Evolutionary conservation across 805 yeast species (phyloP).

Genomic region (Myxozyma kluyveri): DNA sequence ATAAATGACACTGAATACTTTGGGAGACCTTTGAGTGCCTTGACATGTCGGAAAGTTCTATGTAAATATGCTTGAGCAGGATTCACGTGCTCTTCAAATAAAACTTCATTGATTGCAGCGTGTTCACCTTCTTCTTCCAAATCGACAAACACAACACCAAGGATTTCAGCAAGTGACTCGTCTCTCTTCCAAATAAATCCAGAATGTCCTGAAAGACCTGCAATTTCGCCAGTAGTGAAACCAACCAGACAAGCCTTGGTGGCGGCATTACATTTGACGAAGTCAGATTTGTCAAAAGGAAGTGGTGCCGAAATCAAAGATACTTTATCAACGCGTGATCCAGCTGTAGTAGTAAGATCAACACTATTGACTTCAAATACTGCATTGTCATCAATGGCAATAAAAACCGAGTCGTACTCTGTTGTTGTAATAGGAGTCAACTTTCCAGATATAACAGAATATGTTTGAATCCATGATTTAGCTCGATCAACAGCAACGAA

Average conservation of each 20-base stretch:
- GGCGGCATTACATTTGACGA: constrained; percentile 9
- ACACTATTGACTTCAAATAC: neutral
- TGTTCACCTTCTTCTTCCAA: constrained; percentile 31
- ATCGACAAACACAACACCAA: constrained; percentile 34
- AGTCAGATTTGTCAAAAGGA: neutral
- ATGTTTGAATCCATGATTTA: neutral
- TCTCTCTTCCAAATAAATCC: constrained; percentile 33
- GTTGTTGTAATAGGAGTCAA: neutral
- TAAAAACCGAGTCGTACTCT: neutral
- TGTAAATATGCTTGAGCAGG: constrained; percentile 34
- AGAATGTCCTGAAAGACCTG: neutral
- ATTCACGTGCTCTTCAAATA: constrained; percentile 34
- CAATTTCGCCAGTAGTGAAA: constrained; percentile 8
- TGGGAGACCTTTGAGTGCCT: constrained; percentile 30
- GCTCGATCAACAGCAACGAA: neutral
- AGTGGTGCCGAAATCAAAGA: too few relatives aligned
- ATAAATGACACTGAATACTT: constrained; percentile 7
- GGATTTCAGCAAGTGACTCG: constrained; percentile 34
- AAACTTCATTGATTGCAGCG: constrained; percentile 33
- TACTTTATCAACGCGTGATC: neutral
- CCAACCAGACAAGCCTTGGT: constrained; percentile 12
- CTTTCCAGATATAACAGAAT: too few relatives aligned
- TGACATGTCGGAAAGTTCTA: constrained; percentile 33
- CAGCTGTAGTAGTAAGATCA: neutral
- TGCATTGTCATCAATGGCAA: neutral